A percentile compares a stretch with the other conserved stretches of the same genome.
Conservation (phyloP, 2,329 filamentous ascomycete genomes). For the Penicillium sp. region DNA sequence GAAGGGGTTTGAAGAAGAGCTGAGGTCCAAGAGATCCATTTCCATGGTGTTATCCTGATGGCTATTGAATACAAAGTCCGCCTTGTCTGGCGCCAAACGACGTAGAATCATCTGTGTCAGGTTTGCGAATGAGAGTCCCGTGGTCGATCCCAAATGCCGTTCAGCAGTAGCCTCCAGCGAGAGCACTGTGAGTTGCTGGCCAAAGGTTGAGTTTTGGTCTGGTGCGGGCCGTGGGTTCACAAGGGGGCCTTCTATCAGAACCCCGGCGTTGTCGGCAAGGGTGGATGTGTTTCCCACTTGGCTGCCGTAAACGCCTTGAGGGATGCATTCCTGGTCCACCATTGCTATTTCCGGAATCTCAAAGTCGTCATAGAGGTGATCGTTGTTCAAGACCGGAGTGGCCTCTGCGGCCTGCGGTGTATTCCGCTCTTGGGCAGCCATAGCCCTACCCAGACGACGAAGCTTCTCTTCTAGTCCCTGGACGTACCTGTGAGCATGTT, state of each 20-base stretch:
- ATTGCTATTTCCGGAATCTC: not conserved
- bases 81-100: constrained; percentile 44
- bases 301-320: not conserved
- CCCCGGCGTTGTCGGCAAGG: not conserved
- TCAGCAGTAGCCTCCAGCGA: constrained; percentile 48
- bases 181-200: constrained; percentile 38
- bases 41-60: constrained; percentile 17
- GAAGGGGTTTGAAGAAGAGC: constrained; percentile 13
- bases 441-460: not conserved
- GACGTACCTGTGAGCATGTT: not conserved
- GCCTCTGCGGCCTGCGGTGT: not conserved
- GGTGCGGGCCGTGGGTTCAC: not conserved
- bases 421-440: not conserved
- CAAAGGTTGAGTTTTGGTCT: constrained; percentile 24
- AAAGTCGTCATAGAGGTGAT: not conserved
- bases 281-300: not conserved
- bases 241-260: not conserved
- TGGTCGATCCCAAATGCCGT: constrained; percentile 45
- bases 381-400: not conserved
- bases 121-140: constrained; percentile 47
- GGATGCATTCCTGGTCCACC: not conserved
- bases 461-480: not conserved
- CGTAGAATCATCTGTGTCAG: constrained; percentile 45
- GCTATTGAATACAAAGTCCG: constrained; percentile 41
- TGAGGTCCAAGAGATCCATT: not conserved